A percentile compares a stretch with the other conserved stretches of the same genome.
Conservation (phyloP, 768 basidiomycete species). For the Mycena sanguinolenta region DNA sequence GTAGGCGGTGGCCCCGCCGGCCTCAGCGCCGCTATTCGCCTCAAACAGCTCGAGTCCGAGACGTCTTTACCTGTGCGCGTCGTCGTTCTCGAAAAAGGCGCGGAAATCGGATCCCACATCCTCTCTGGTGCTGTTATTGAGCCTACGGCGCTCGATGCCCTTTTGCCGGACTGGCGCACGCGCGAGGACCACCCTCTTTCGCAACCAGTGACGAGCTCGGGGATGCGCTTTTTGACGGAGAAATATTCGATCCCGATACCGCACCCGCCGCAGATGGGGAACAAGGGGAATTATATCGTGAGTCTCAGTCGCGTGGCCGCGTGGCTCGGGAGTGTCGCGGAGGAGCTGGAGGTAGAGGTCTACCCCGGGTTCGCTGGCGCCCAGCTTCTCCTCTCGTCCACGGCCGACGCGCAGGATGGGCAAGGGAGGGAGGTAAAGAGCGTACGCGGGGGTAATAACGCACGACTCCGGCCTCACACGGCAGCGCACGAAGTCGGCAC, state of each 20-base stretch:
- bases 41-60: constrained; percentile 92
- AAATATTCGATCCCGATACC: constrained; percentile 83
- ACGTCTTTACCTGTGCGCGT: constrained; percentile 87
- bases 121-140: constrained; percentile 97
- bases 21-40: constrained; percentile 92
- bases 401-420: constrained; percentile 55
- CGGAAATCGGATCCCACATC: constrained; percentile 94
- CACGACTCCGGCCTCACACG: constrained; percentile 95
- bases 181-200: constrained; percentile 81
- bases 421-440: constrained; percentile 59
- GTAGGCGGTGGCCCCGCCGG: constrained; percentile 97
- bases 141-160: constrained; percentile 89
- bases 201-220: constrained; percentile 78
- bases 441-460: constrained; percentile 86
- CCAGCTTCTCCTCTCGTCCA: constrained; percentile 77
- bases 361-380: constrained; percentile 98
- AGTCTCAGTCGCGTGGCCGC: constrained; percentile 91
- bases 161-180: constrained; percentile 87
- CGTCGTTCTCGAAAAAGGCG: constrained; percentile 95
- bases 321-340: constrained; percentile 91
- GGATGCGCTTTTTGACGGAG: constrained; percentile 89
- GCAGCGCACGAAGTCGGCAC: constrained; percentile 78
- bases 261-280: constrained; percentile 97
- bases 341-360: constrained; percentile 89
- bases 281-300: constrained; percentile 92